Evolutionary conservation across 495 filamentous ascomycete species (phyloP), one percentile per base, ranked within the genome.

Genomic region (Penicillium pancosmium): DNA sequence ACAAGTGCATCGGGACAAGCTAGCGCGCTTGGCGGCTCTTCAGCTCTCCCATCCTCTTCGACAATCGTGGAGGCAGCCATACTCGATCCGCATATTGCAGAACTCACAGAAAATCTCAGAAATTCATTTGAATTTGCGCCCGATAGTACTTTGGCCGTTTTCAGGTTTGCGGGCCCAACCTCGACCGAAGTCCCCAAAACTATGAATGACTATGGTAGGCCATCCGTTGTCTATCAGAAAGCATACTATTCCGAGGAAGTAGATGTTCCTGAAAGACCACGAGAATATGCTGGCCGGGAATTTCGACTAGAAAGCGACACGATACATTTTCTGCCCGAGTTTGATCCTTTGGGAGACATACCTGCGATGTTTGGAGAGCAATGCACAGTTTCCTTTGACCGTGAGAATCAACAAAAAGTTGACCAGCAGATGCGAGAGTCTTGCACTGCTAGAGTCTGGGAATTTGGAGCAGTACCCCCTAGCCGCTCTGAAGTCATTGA

Each of bases 211-310:
- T 62, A 71, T 55, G 74, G 68, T 16, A 69, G 76, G 11, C 80
- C 81, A 60, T 73, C 79, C 44, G 79, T 90, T 21, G 81, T 97
- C 48, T 95, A 97, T 61, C 90, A 91, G 68, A 88, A 92, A 65
- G 86, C 93, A 15, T 92, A 88, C 64, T 98, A 97, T 65, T 89
- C 91, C 59, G 79, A 91, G n/a, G 90, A 93, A 53, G 79, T 73
- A 54, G 94, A 98, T 74, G 90, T 97, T 4, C 95, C 95, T 8
- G 82, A 89, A 36, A 83, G 86, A 51, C 69, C 82, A 11, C 81
- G 91, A 49, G 91, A 96, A 73, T 98, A 97, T 71, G 95, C 89
- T 9, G 93, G 93, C 16, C 85, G 84, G 62, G 91, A 96, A 62
- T 97, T 95, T 69, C 89, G 84, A 50, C 70, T 97, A 2, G 85